phyloP scores from a whole-genome alignment of 345 rosid genomes.

The Populus tremula region DNA sequence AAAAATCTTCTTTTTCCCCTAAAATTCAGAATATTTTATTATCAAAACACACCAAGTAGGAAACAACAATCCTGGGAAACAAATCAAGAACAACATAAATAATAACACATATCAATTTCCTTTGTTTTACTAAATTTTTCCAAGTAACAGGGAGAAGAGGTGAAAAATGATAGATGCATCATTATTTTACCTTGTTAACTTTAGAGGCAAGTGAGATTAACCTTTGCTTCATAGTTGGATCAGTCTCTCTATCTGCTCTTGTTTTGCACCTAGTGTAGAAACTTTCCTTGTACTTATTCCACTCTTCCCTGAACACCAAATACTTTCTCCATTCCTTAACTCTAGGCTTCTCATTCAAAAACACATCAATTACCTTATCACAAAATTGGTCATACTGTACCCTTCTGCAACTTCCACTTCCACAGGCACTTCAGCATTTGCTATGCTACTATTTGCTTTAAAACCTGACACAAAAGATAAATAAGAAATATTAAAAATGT shows the following conservation, averaged over 20 bases:
- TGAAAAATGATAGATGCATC: neutral
- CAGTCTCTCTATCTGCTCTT: slow-evolving; percentile 55
- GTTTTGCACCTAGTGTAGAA: slow-evolving; percentile 64
- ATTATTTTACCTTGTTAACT: slow-evolving; percentile 63
- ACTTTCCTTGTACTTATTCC: slow-evolving; percentile 68
- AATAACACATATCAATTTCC: too few relatives aligned
- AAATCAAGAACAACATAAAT: too few relatives aligned
- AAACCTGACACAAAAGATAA: slow-evolving; percentile 35
- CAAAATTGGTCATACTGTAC: slow-evolving; percentile 66
- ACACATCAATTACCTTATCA: slow-evolving; percentile 74
- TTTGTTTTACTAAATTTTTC: too few relatives aligned
- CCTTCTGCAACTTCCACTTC: slow-evolving; percentile 73
- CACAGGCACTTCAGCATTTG: slow-evolving; percentile 36
- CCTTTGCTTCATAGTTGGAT: slow-evolving; percentile 53
- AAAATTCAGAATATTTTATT: too few relatives aligned
- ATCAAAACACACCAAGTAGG: too few relatives aligned
- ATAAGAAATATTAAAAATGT: neutral
- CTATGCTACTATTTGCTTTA: slow-evolving; percentile 32
- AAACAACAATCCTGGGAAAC: too few relatives aligned
- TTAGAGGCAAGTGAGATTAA: slow-evolving; percentile 52
- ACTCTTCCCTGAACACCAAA: slow-evolving; percentile 75
- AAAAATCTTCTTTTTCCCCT: too few relatives aligned
- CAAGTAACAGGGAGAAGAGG: too few relatives aligned
- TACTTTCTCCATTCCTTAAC: slow-evolving; percentile 78
- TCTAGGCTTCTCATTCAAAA: slow-evolving; percentile 72